Base-by-base conservation (phyloP, 805 yeast species). In the Nakazawaea holstii region DNA sequence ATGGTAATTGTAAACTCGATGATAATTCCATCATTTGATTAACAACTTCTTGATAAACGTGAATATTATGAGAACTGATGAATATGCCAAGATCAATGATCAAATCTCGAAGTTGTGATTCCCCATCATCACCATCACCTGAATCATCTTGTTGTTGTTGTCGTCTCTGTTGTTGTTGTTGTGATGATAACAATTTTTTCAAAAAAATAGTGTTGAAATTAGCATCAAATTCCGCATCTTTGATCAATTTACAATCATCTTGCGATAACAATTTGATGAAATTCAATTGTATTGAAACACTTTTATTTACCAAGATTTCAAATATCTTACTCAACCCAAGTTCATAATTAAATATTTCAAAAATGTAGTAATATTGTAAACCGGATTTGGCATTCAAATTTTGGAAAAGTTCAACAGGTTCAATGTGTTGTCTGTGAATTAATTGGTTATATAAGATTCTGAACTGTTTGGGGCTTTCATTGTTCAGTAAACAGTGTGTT, bases 401-500 rank as follows among this genome's bases (percentile, higher is more conserved):
- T 8, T 14, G 15, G 33, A 45, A 33, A 10, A 46, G 36, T 9
- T 33, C 32, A 9, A 28, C 8, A 7, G 49, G 49, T 6, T 46
- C 49, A 6, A 40, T 17, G 13, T 35, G 41, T 20, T 27, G 20
- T 15, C 41, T n/a, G 28, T 46, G 49, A 2, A 13, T 29, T 3
- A 46, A 28, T 35, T 46, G 49, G 20, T 46, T 46, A 20, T 40
- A 46, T 10, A 46, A 14, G 17, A 46, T 35, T 30, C 49, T 6
- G 41, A 46, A 46, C 26, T 35, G 36, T 28, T 40, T 40, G 20
- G 49, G 49, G 17, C 32, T 35, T 32, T 46, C 49, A 14, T 40
- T 40, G 11, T 40, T 46, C 11, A 11, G 41, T 6, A 46, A 24
- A 35, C 49, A 46, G 4, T 17, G 35, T 8, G n/a, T 9, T 14